These are phyloP conservation scores for Porpolomopsis calyptriformis DNA, from an alignment of 768 basidiomycete species.

Conservation along the genomic window DNA sequence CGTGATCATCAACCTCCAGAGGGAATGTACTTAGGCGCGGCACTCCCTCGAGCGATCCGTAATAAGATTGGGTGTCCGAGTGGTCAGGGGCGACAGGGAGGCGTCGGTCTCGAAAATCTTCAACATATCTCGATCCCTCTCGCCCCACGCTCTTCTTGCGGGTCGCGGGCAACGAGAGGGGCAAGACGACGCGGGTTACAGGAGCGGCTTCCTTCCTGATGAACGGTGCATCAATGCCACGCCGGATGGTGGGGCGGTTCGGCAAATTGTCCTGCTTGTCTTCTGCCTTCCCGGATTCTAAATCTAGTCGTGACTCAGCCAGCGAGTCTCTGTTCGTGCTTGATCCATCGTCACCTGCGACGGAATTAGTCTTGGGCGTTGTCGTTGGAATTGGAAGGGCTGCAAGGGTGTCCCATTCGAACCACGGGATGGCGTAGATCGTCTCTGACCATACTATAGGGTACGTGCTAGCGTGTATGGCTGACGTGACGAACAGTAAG, in stretches of 20 bases:
- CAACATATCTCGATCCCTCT: conserved; percentile 31
- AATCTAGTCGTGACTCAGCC: conserved; percentile 9
- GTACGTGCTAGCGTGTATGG: conserved; percentile 33
- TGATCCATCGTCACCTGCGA: not conserved
- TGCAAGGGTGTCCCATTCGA: conserved; percentile 17
- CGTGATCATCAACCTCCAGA: conserved; percentile 31
- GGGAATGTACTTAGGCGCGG: conserved; percentile 27
- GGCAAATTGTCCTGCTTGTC: conserved; percentile 34
- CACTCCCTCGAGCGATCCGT: conserved; percentile 8
- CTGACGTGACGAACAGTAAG: conserved; percentile 34
- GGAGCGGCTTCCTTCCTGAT: conserved; percentile 2
- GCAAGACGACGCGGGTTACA: conserved; percentile 9
- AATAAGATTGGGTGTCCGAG: conserved; percentile 17
- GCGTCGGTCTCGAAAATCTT: conserved; percentile 28
- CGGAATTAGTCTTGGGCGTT: not conserved
- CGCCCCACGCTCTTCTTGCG: conserved; percentile 15
- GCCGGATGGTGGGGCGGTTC: conserved; percentile 29
- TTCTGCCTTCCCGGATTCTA: conserved; percentile 10
- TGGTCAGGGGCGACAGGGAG: conserved; percentile 17
- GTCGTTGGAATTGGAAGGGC: not conserved
- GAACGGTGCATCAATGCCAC: conserved; percentile 53
- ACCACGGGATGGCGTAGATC: conserved; percentile 52
- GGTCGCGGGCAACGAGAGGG: conserved; percentile 23
- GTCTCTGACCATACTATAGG: conserved; percentile 43
- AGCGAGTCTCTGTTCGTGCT: not conserved